phyloP scores from a whole-genome alignment of 352 stramenopile species.

The Phytophthora lateralis region DNA sequence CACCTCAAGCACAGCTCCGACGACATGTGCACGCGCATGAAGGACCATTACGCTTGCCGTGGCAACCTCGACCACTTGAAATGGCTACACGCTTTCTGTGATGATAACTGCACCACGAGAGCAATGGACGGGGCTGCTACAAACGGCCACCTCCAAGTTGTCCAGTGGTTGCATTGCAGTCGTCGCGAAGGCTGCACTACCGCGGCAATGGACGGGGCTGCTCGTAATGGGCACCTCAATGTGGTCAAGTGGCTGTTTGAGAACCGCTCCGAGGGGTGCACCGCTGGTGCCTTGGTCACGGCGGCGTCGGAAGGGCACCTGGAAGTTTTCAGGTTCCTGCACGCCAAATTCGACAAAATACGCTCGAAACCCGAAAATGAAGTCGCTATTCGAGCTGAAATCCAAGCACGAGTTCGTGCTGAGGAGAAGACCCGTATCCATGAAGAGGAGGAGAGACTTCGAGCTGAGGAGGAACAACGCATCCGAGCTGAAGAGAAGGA shows the following conservation, averaged over 20 bases:
- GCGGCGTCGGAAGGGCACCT: slow-evolving; percentile 3
- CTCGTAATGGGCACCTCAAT: neutral
- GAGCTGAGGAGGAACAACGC: slow-evolving; percentile 1
- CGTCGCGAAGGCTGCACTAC: slow-evolving; percentile 3
- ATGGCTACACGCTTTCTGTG: neutral
- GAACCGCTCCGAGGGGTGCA: slow-evolving; percentile 3
- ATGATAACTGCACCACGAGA: neutral
- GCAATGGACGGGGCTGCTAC: neutral
- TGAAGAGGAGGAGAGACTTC: neutral
- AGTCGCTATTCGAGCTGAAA: neutral
- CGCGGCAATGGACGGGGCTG: slow-evolving; percentile 1
- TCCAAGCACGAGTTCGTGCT: neutral
- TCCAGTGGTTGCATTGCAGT: neutral
- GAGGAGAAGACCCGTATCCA: neutral
- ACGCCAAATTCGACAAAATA: slow-evolving; percentile 1
- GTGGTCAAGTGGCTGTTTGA: slow-evolving; percentile 1
- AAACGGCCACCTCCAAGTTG: neutral
- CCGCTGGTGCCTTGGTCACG: neutral
- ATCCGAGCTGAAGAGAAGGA: slow-evolving; percentile 2
- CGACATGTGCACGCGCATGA: neutral
- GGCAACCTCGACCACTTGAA: neutral
- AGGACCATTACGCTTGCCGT: neutral
- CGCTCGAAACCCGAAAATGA: neutral
- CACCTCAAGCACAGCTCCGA: neutral
- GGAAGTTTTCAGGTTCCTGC: slow-evolving; percentile 5